Conservation (phyloP, 2,329 filamentous ascomycete species). For the Nannizziopsis barbatae region DNA sequence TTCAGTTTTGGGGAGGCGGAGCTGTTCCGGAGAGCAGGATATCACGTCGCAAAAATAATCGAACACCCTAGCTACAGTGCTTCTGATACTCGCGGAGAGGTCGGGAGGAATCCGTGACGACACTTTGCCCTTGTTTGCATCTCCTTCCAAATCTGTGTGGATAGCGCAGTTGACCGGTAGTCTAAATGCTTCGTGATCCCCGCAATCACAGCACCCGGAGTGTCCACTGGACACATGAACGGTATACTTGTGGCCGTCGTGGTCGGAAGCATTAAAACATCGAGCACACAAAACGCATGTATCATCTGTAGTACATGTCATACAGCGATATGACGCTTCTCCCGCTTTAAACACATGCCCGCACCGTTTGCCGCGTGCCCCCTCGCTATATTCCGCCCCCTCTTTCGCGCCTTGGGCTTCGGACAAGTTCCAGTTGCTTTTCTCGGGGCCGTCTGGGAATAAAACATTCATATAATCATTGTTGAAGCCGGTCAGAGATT, state of each 20-base stretch:
- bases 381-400: constrained; percentile 87
- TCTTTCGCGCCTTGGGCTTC: constrained; percentile 86
- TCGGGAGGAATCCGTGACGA: constrained; percentile 63
- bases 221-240: constrained; percentile 82
- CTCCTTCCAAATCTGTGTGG: constrained; percentile 54
- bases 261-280: constrained; percentile 92
- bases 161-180: constrained; percentile 84
- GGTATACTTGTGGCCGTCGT: constrained; percentile 82
- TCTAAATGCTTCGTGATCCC: constrained; percentile 89
- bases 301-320: constrained; percentile 87
- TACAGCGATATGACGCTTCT: constrained; percentile 87
- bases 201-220: constrained; percentile 93
- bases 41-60: constrained; percentile 98
- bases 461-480: constrained; percentile 64
- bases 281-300: constrained; percentile 89
- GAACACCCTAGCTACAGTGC: constrained; percentile 72
- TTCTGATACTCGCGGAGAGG: constrained; percentile 63
- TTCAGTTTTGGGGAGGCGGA: constrained; percentile 72
- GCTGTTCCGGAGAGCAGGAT: constrained; percentile 91
- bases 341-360: constrained; percentile 94
- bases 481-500: constrained; percentile 67
- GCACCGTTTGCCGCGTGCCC: constrained; percentile 82
- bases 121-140: constrained; percentile 43
- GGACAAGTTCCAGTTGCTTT: constrained; percentile 59
- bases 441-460: constrained; percentile 64